phyloP scores from a whole-genome alignment of 225 moss, liverwort and hornwort species.

The Bryum argenteum region DNA sequence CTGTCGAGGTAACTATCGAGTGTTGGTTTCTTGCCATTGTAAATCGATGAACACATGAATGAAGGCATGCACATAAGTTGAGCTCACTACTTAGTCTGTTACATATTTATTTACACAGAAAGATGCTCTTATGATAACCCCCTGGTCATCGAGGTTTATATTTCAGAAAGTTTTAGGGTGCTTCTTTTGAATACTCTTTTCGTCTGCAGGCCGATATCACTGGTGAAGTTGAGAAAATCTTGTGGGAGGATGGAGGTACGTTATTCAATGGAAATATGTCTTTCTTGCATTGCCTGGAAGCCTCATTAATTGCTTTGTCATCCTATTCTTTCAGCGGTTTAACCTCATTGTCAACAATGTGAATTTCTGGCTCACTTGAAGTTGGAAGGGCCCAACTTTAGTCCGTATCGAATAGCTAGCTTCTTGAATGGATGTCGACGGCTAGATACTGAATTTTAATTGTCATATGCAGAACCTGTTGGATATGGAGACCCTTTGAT shows the following conservation, averaged over 20 bases:
- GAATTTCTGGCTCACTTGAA: background rate
- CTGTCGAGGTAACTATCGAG: constrained; percentile 72
- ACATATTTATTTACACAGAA: background rate
- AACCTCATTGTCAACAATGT: background rate
- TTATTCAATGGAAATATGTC: background rate
- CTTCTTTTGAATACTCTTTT: background rate
- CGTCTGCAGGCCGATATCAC: constrained; percentile 58
- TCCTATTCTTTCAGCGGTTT: background rate
- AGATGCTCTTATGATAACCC: background rate
- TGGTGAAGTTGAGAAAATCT: constrained; percentile 65
- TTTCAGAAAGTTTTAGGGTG: background rate
- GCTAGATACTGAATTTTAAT: background rate
- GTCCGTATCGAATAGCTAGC: background rate
- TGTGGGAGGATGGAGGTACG: constrained; percentile 68
- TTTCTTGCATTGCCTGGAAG: constrained; percentile 10
- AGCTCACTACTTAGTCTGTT: background rate
- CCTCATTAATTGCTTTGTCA: background rate
- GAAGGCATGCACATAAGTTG: background rate
- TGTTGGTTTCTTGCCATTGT: background rate
- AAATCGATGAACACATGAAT: background rate
- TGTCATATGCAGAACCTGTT: constrained; percentile 77
- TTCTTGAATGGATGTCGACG: background rate
- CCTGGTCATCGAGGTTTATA: too few species aligned
- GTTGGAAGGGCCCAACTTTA: background rate
- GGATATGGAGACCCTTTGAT: constrained; percentile 98